Percentiles rank a stretch among this genome's conserved stretches.
Conservation (phyloP, 345 rosid genomes). For the Erodium maritimum region DNA sequence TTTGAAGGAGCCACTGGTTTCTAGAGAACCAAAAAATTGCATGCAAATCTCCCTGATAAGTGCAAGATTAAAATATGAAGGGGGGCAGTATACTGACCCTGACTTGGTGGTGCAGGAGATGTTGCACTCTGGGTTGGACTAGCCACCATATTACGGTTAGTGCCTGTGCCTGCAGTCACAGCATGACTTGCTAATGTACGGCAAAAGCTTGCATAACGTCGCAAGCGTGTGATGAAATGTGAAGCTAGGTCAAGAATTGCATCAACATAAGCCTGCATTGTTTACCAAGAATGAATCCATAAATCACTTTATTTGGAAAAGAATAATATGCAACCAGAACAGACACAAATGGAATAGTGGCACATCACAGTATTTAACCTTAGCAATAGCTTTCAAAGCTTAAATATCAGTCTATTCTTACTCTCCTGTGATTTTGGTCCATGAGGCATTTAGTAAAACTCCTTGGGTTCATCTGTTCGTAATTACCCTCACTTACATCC, state of each 20-base stretch:
- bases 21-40: neutral
- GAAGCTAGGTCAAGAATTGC: slow-evolving; percentile 97
- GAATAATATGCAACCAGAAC: neutral
- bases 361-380: neutral
- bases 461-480: too few relatives aligned
- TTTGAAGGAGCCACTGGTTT: neutral
- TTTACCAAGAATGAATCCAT: neutral
- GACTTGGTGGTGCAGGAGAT: slow-evolving; percentile 58
- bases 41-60: neutral
- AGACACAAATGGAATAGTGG: neutral
- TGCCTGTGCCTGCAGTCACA: slow-evolving; percentile 84
- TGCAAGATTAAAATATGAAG: neutral
- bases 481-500: too few relatives aligned
- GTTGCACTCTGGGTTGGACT: slow-evolving; percentile 81
- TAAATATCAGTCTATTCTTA: too few relatives aligned
- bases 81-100: slow-evolving; percentile 42
- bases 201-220: slow-evolving; percentile 98
- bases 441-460: too few relatives aligned
- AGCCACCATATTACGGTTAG: slow-evolving; percentile 67
- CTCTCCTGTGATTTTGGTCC: too few relatives aligned
- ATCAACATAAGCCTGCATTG: slow-evolving; percentile 90
- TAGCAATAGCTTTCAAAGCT: too few relatives aligned
- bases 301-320: neutral
- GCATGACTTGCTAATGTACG: slow-evolving; percentile 97
- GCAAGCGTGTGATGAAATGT: slow-evolving; percentile 89